phyloP scores from a whole-genome alignment of 1,284 basidiomycete species.

The Puccinia horiana region DNA sequence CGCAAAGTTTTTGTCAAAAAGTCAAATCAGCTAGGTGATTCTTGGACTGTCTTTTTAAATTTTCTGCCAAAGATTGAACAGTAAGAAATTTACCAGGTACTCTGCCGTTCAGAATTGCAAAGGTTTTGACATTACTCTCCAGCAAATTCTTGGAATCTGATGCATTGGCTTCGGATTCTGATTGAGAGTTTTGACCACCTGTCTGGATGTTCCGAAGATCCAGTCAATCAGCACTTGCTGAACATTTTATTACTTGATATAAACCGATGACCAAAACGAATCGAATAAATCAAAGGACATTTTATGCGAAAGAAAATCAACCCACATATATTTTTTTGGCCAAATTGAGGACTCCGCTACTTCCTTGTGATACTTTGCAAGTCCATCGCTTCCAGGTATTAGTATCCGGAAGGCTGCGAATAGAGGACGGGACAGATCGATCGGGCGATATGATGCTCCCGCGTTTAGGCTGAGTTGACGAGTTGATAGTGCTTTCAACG shows the following conservation, averaged over 20 bases:
- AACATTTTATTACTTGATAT: background rate
- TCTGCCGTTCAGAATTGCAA: slow-evolving; percentile 35
- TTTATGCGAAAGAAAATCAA: background rate
- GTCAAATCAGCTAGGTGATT: background rate
- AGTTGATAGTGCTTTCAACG: background rate
- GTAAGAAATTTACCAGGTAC: slow-evolving; percentile 35
- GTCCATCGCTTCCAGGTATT: background rate
- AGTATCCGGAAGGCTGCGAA: background rate
- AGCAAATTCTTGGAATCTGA: background rate
- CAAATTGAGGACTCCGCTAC: background rate
- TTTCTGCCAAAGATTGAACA: too few species aligned
- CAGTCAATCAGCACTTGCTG: background rate
- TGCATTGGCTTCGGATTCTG: background rate
- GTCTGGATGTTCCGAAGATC: background rate
- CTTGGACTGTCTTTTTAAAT: background rate
- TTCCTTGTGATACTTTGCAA: background rate
- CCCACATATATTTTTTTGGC: slow-evolving; percentile 22
- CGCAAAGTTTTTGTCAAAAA: background rate
- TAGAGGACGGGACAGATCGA: background rate
- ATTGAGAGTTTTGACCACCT: background rate
- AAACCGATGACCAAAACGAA: background rate
- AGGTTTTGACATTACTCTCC: slow-evolving; percentile 15
- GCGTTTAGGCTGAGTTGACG: background rate
- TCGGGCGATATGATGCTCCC: background rate
- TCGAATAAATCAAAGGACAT: background rate